A percentile compares a stretch with the other conserved stretches of the same genome.
phyloP scores from a whole-genome alignment of 2,329 filamentous ascomycete genomes.

The Westerdykella aurantiaca region DNA sequence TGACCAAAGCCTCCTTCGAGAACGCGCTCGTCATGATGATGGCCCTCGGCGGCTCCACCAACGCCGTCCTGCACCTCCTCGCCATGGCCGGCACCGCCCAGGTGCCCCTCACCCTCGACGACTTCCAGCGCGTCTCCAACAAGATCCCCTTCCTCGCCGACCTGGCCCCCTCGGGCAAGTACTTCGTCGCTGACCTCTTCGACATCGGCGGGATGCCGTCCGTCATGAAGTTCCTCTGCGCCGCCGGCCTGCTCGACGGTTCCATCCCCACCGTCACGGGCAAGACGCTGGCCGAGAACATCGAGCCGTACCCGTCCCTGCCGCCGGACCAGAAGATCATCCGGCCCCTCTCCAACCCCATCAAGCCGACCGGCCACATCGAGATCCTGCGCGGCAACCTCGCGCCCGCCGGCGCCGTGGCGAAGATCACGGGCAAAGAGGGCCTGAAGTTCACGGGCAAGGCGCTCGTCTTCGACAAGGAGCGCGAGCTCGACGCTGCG shows the following conservation, averaged over 20 bases:
- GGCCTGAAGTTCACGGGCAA: slow-evolving; percentile 74
- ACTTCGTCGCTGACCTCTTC: slow-evolving; percentile 85
- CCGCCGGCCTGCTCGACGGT: slow-evolving; percentile 69
- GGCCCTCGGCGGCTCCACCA: slow-evolving; percentile 85
- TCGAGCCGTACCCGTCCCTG: slow-evolving; percentile 68
- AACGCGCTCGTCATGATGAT: slow-evolving; percentile 88
- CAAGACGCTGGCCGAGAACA: slow-evolving; percentile 75
- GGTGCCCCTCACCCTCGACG: slow-evolving; percentile 70
- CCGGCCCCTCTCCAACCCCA: slow-evolving; percentile 70
- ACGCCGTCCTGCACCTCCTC: slow-evolving; percentile 81
- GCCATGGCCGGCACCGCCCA: slow-evolving; percentile 85
- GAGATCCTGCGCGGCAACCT: slow-evolving; percentile 85
- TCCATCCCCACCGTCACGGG: slow-evolving; percentile 76
- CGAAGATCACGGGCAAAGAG: slow-evolving; percentile 96
- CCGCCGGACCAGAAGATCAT: slow-evolving; percentile 79
- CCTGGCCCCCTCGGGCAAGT: slow-evolving; percentile 74
- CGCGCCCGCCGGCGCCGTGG: slow-evolving; percentile 81
- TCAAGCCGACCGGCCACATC: slow-evolving; percentile 81
- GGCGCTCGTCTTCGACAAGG: slow-evolving; percentile 81
- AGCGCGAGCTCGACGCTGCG: slow-evolving; percentile 69
- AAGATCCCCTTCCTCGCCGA: slow-evolving; percentile 83
- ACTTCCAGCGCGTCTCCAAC: slow-evolving; percentile 74
- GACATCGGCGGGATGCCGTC: slow-evolving; percentile 78
- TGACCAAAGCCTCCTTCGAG: slow-evolving; percentile 76
- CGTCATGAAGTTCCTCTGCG: slow-evolving; percentile 79